Base-by-base conservation (phyloP, 1,139 yeast species). In the Blastobotrys apis region DNA sequence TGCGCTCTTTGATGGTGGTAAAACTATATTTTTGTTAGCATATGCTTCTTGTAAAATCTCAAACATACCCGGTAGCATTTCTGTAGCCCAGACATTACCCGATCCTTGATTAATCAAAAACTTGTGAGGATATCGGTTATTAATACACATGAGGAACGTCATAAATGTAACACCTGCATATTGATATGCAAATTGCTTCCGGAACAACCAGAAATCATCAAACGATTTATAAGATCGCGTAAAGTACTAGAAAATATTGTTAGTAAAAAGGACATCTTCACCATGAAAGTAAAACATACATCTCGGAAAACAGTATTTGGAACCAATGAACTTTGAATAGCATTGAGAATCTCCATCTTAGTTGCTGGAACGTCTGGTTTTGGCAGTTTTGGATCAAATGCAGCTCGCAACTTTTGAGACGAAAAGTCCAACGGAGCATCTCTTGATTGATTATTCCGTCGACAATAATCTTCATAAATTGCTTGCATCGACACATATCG, bases 171-270 rank as follows among this genome's bases (percentile, higher is more conserved):
- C 84, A 1, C 95, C 82, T n/a, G 97, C 96, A 66, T 92, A 94
- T 65, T 90, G 96, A 16, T 95, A 84, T 9, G 96, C 80, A 59
- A 94, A 94, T 60, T 88, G 96, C 59, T 90, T 90, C 52, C 97
- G 78, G 81, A 94, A 94, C 45, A 90, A 68, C 98, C 98, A 94
- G 71, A 90, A 92, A 60, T 92, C 97, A 63, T 86, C 97, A 64
- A 84, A 94, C 47, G 80, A 75, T 9, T 83, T 75, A 65, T 81
- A 94, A 41, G 82, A 69, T 2, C 74, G 74, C 47, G 82, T 66
- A 53, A 77, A 78, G 55, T 75, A 75, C 53, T 56, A 41, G 21
- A 32, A n/a, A n/a, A 32, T 6, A 32, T 6, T 6, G 35, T 16
- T 20, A 29, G n/a, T 16, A 34, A 20, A 34, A 26, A 23, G 5